A percentile compares a stretch with the other conserved stretches of the same genome.
These are phyloP conservation scores for Monascus purpureus DNA, from an alignment of 495 filamentous ascomycete species.

Conservation along the genomic window DNA sequence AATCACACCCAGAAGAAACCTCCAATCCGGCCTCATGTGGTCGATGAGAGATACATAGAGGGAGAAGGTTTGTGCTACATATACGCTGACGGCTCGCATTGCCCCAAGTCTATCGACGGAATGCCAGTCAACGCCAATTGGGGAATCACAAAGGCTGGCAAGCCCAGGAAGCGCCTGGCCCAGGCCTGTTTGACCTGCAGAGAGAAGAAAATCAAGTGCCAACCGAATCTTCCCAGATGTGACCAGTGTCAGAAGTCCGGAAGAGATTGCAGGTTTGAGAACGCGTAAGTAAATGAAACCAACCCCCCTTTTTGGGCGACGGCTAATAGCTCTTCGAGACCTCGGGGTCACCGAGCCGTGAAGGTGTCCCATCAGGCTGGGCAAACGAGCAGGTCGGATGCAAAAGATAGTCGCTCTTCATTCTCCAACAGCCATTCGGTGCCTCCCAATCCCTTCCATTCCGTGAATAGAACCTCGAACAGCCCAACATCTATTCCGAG, in stretches of 20 bases:
- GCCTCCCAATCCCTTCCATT: constrained; percentile 19
- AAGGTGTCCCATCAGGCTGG: constrained; percentile 11
- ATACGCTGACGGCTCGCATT: constrained; percentile 75
- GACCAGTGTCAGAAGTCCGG: constrained; percentile 85
- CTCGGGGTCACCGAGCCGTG: constrained; percentile 23
- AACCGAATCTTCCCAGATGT: constrained; percentile 73
- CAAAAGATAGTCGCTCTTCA: constrained; percentile 9
- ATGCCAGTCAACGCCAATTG: constrained; percentile 80
- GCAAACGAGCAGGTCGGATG: constrained; percentile 8
- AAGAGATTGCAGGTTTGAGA: constrained; percentile 70
- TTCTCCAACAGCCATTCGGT: constrained; percentile 13
- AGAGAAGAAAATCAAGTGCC: constrained; percentile 95
- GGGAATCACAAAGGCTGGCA: constrained; percentile 87
- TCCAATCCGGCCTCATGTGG: constrained; percentile 26
- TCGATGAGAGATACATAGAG: constrained; percentile 41
- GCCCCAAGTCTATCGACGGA: constrained; percentile 73
- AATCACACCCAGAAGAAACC: no score
- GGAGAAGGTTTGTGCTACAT: constrained; percentile 76
- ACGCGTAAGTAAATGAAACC: constrained; percentile 50
- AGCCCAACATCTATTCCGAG: constrained; percentile 21
- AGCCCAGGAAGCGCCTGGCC: constrained; percentile 75
- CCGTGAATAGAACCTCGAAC: constrained; percentile 19
- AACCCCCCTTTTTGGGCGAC: not conserved
- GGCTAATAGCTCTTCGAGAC: constrained; percentile 13
- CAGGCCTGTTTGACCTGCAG: constrained; percentile 83